Evolutionary conservation across 805 yeast species (phyloP).

Genomic region (Ogataea trehaloabstinens): DNA sequence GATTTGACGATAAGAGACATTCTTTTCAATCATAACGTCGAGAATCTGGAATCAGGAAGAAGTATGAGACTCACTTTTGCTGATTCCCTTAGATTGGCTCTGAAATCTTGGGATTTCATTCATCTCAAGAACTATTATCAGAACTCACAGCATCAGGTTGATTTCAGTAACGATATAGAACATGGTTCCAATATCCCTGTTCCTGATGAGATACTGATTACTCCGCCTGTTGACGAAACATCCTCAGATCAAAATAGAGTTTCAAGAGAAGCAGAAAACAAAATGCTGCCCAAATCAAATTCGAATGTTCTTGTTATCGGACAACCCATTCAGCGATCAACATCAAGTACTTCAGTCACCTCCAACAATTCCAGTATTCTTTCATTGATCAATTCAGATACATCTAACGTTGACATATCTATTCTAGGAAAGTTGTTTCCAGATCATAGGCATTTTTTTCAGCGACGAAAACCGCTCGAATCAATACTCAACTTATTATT

Average conservation of each 20-base stretch:
- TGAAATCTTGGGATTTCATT: constrained; percentile 18
- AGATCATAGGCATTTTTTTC: constrained; percentile 7
- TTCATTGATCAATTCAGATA: constrained; percentile 8
- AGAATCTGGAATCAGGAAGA: constrained; percentile 27
- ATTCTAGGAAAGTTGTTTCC: constrained; percentile 17
- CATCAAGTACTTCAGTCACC: constrained; percentile 9
- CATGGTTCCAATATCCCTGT: constrained; percentile 2
- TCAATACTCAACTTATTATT: constrained; percentile 21
- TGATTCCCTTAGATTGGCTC: constrained; percentile 31
- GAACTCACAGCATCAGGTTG: not conserved
- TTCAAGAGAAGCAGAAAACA: not conserved
- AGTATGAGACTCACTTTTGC: constrained; percentile 28
- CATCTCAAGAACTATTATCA: constrained; percentile 11
- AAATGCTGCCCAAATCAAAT: too few relatives aligned
- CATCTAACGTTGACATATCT: constrained; percentile 3
- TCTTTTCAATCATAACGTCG: constrained; percentile 24
- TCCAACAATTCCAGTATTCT: constrained; percentile 14
- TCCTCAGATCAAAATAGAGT: not conserved
- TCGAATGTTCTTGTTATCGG: constrained; percentile 4
- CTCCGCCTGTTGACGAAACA: constrained; percentile 11
- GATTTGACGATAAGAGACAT: constrained; percentile 9
- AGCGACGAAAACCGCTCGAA: constrained; percentile 18
- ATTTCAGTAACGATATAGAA: constrained; percentile 1
- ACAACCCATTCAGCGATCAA: constrained; percentile 4
- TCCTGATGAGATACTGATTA: constrained; percentile 13